Evolutionary conservation across 2,329 filamentous ascomycete genomes (phyloP).

Genomic region (Gyromitra esculenta): DNA sequence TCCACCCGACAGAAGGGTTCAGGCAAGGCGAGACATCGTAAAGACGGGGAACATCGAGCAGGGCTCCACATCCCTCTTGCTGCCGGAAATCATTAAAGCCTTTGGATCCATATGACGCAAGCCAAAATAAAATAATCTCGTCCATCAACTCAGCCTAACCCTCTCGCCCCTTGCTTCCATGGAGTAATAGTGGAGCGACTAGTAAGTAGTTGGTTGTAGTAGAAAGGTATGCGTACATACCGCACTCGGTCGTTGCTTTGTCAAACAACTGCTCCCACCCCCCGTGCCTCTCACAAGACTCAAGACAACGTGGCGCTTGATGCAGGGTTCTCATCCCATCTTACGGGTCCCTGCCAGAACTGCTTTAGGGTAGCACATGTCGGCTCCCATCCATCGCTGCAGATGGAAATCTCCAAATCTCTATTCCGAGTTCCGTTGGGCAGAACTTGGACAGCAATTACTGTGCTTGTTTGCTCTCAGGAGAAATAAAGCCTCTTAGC

Average conservation of each 20-base stretch:
- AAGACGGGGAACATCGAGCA: constrained; percentile 50
- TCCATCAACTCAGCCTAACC: constrained; percentile 35
- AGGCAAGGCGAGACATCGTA: constrained; percentile 50
- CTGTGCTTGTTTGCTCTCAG: constrained; percentile 7
- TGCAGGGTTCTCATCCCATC: constrained; percentile 49
- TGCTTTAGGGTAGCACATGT: constrained; percentile 40
- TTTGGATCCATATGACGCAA: constrained; percentile 50
- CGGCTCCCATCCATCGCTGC: constrained; percentile 39
- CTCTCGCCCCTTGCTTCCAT: constrained; percentile 30
- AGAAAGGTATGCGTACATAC: constrained; percentile 7
- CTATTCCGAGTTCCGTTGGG: constrained; percentile 40
- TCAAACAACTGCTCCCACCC: constrained; percentile 20
- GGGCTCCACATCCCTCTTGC: constrained; percentile 37
- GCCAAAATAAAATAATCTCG: constrained; percentile 27
- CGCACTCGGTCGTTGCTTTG: constrained; percentile 24
- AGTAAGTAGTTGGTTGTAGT: constrained; percentile 13
- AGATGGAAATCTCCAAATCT: constrained; percentile 48
- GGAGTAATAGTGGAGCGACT: constrained; percentile 14
- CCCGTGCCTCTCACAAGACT: constrained; percentile 35
- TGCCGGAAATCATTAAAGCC: constrained; percentile 46
- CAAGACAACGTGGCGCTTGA: constrained; percentile 50
- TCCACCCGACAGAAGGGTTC: constrained; percentile 52
- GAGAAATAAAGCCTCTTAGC: constrained; percentile 12
- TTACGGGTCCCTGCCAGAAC: constrained; percentile 37
- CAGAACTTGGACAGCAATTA: constrained; percentile 5